phyloP scores from a whole-genome alignment of 176 grass and related monocot species.

The Rhynchospora pubera region DNA sequence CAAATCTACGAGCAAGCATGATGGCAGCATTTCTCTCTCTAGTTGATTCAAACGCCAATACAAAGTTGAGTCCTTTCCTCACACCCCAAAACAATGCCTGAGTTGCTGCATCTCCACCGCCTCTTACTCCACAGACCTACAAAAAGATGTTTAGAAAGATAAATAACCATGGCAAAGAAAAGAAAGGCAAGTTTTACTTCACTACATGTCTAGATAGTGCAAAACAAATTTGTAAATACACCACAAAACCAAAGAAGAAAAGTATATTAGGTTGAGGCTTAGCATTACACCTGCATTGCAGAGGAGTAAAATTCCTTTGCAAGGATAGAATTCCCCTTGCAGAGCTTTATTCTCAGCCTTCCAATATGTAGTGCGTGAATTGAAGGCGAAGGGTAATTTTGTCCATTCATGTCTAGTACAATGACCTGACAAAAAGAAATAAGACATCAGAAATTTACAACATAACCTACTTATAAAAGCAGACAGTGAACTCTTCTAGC shows the following conservation, averaged over 20 bases:
- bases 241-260: not conserved
- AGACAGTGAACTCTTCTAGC: not conserved
- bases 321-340: conserved; percentile 51
- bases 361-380: conserved; percentile 70
- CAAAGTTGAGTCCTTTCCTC: conserved; percentile 44
- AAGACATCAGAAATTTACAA: conserved; percentile 9
- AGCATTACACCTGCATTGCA: conserved; percentile 57
- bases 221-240: not conserved
- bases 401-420: conserved; percentile 61
- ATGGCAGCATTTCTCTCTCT: conserved; percentile 70
- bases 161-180: not conserved
- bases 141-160: not conserved
- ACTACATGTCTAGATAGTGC: not conserved
- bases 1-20: conserved; percentile 73
- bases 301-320: conserved; percentile 90
- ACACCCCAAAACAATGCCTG: conserved; percentile 60
- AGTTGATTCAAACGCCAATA: conserved; percentile 52
- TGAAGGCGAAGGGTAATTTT: conserved; percentile 43
- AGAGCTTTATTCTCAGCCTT: conserved; percentile 64
- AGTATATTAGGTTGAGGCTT: not conserved
- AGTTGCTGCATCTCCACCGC: conserved; percentile 62
- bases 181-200: too few relatives aligned
- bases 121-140: conserved; percentile 65
- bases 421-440: conserved; percentile 38
- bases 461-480: not conserved